Evolutionary conservation across 768 basidiomycete species (phyloP).

Genomic region (Sarcodon aspratus): DNA sequence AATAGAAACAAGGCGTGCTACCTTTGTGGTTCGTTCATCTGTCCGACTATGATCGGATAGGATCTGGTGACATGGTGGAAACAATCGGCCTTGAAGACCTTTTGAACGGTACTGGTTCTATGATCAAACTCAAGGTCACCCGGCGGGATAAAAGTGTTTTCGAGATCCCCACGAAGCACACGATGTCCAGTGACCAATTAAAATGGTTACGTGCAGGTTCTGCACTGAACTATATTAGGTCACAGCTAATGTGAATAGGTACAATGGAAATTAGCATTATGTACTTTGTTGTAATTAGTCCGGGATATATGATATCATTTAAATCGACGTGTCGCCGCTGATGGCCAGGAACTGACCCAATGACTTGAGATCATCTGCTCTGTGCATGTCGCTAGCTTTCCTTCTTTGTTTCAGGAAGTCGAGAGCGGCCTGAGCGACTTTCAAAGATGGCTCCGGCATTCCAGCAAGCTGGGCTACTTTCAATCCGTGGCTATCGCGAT

Average conservation of each 20-base stretch:
- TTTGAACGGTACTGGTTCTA: constrained; percentile 30
- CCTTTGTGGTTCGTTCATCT: constrained; percentile 92
- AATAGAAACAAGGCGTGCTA: constrained; percentile 91
- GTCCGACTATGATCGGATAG: constrained; percentile 75
- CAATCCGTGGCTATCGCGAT: constrained; percentile 82
- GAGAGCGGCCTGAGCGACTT: constrained; percentile 48
- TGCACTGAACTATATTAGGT: constrained; percentile 83
- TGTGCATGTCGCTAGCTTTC: not conserved
- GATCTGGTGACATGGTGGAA: constrained; percentile 69
- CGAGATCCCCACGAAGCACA: constrained; percentile 70
- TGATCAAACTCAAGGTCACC: constrained; percentile 50
- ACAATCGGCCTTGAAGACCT: constrained; percentile 75
- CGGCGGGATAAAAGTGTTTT: constrained; percentile 50
- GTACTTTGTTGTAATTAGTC: not conserved
- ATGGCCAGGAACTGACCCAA: constrained; percentile 8
- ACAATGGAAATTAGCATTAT: not conserved
- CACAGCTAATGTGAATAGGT: constrained; percentile 24
- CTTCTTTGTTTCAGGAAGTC: constrained; percentile 20
- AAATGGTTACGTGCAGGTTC: constrained; percentile 86
- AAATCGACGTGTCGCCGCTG: not conserved
- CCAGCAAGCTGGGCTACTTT: constrained; percentile 86
- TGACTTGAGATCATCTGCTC: constrained; percentile 4
- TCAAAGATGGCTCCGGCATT: constrained; percentile 54
- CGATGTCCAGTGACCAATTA: constrained; percentile 83
- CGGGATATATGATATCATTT: constrained; percentile 1